A percentile compares a stretch with the other conserved stretches of the same genome.
Conservation (phyloP, 768 basidiomycete genomes). For the Leccinum subtestaceum region DNA sequence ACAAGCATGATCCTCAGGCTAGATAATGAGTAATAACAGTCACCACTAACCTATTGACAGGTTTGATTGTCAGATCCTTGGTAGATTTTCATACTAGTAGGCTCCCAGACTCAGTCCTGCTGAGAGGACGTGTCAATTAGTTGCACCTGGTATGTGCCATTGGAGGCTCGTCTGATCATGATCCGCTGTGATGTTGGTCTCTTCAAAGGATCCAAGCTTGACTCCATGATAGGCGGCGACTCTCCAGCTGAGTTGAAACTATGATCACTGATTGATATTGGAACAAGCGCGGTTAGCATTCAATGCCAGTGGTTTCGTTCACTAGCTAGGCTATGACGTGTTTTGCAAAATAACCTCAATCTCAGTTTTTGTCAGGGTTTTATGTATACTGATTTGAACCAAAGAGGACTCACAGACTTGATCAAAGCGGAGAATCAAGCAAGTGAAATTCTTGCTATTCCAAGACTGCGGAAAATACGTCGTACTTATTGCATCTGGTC, state of each 20-base stretch:
- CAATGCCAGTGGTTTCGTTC: not conserved
- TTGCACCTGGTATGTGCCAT: not conserved
- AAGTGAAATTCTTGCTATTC: not conserved
- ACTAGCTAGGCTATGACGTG: not conserved
- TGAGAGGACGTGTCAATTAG: not conserved
- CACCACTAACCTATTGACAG: not conserved
- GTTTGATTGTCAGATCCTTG: not conserved
- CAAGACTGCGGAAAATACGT: not conserved
- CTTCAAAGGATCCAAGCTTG: not conserved
- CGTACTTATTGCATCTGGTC: conserved; percentile 11
- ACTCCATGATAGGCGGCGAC: too few species aligned
- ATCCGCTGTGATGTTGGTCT: not conserved
- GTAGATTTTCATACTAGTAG: not conserved
- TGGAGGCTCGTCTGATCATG: not conserved
- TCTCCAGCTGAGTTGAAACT: not conserved
- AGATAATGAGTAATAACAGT: not conserved
- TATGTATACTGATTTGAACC: not conserved
- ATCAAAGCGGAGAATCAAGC: not conserved
- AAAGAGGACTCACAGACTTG: not conserved
- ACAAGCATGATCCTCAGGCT: not conserved
- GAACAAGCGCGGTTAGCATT: not conserved
- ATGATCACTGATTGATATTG: not conserved
- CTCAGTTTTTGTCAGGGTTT: not conserved
- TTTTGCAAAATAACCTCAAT: not conserved
- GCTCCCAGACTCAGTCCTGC: not conserved